Evolutionary conservation across 1,139 yeast species (phyloP).

Genomic region (Saccharomyces hybrid): DNA sequence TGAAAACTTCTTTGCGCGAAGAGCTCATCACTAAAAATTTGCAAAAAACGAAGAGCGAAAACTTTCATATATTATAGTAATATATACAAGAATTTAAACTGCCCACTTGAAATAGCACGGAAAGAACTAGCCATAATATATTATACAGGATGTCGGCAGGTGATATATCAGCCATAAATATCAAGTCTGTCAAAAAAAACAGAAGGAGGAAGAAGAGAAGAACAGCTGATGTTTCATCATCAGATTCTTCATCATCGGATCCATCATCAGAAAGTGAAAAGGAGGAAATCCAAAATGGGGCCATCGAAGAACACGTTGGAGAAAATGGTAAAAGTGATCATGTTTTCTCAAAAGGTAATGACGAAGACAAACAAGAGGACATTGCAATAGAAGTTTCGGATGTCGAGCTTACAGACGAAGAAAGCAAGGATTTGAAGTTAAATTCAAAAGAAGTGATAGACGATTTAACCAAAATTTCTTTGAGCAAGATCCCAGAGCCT

Average conservation of each 20-base stretch:
- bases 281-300: neutral
- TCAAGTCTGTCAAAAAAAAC: constrained; percentile 24
- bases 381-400: constrained; percentile 15
- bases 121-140: neutral
- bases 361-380: constrained; percentile 5
- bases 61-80: neutral
- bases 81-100: neutral
- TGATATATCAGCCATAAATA: constrained; percentile 14
- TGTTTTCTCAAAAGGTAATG: neutral
- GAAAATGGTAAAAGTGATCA: neutral
- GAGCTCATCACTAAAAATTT: neutral
- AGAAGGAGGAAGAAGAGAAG: constrained; percentile 70
- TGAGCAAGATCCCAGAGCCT: constrained; percentile 7
- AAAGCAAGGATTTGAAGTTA: constrained; percentile 1
- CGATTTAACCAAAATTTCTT: constrained; percentile 21
- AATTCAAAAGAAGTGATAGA: constrained; percentile 15
- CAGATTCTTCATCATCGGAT: constrained; percentile 32
- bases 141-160: constrained; percentile 14
- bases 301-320: neutral
- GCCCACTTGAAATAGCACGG: neutral
- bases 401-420: constrained; percentile 37
- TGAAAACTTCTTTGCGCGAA: neutral
- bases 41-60: neutral
- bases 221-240: constrained; percentile 53
- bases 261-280: constrained; percentile 13